Percentiles rank a stretch among this genome's conserved stretches.
Evolutionary conservation across 1,284 basidiomycete genomes (phyloP).

Genomic region (Ceratobasidium sp.): DNA sequence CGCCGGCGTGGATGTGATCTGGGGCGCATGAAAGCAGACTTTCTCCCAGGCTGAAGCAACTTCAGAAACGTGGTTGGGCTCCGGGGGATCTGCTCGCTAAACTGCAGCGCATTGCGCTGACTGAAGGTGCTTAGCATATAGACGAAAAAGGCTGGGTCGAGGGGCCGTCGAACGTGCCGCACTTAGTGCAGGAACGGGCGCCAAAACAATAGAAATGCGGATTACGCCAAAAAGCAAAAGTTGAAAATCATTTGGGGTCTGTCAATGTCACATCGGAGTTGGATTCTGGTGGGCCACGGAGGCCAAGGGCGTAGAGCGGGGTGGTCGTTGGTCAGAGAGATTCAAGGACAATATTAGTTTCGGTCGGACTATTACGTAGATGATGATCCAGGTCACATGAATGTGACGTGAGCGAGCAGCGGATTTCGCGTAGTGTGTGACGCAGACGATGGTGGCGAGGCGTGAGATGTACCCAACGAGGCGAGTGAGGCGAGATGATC

Average conservation of each 20-base stretch:
- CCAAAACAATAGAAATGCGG: background rate
- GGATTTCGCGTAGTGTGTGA: no score
- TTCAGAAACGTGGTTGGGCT: background rate
- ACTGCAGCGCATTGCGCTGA: no score
- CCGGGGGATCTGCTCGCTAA: background rate
- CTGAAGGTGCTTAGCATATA: background rate
- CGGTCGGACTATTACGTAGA: no score
- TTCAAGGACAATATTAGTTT: no score
- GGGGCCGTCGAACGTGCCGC: no score
- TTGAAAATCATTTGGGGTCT: background rate
- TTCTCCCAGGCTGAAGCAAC: background rate
- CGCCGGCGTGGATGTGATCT: background rate
- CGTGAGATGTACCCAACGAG: background rate
- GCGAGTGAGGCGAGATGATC: constrained; percentile 12
- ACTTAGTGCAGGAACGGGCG: background rate
- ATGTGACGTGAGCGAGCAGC: background rate
- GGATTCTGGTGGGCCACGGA: background rate
- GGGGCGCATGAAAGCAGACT: background rate
- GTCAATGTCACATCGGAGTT: background rate
- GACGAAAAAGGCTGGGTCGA: no score
- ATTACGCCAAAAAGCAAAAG: background rate
- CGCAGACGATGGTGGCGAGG: background rate
- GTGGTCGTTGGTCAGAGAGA: background rate
- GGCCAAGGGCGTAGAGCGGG: background rate
- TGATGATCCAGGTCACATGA: no score